Percentiles rank a stretch among this genome's conserved stretches.
Evolutionary conservation across 2,329 filamentous ascomycete genomes (phyloP).

Genomic region (Xylariaceae sp.): DNA sequence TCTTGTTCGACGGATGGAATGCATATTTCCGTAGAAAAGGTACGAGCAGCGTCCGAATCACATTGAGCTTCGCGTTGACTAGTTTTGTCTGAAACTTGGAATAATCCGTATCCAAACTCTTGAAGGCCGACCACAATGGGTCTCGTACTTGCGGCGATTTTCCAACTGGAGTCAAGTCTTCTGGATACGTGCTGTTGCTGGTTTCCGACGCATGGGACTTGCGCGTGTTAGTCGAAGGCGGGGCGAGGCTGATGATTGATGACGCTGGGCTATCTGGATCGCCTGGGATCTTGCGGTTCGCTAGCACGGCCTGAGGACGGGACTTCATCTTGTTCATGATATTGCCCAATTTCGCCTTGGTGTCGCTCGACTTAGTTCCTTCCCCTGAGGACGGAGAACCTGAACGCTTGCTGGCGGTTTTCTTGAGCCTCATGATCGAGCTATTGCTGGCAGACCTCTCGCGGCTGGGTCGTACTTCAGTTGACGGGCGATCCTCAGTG

Average conservation of each 20-base stretch:
- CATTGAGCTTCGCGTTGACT: conserved; percentile 66
- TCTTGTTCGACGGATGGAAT: conserved; percentile 59
- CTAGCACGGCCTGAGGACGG: conserved; percentile 37
- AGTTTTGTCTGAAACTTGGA: conserved; percentile 66
- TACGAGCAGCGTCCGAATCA: conserved; percentile 67
- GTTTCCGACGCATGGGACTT: conserved; percentile 28
- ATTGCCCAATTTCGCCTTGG: conserved; percentile 26
- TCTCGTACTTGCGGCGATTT: conserved; percentile 35
- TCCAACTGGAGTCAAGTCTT: conserved; percentile 15
- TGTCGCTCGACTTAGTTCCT: conserved; percentile 30
- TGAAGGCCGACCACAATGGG: conserved; percentile 52
- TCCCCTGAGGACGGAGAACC: conserved; percentile 25
- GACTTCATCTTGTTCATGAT: conserved; percentile 51
- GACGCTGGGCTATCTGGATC: conserved; percentile 40
- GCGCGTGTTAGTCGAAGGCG: conserved; percentile 34
- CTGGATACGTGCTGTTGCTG: conserved; percentile 27
- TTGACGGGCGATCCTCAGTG: conserved; percentile 6
- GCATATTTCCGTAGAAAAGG: conserved; percentile 73
- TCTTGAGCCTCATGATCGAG: conserved; percentile 27
- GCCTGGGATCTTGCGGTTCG: conserved; percentile 29
- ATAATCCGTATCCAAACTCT: conserved; percentile 46
- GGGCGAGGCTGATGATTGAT: conserved; percentile 41
- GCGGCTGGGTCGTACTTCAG: background rate
- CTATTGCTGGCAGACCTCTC: conserved; percentile 26
- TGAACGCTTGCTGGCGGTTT: conserved; percentile 26